Base-by-base conservation (phyloP, 352 stramenopile species). In the Aphanomyces euteiches region DNA sequence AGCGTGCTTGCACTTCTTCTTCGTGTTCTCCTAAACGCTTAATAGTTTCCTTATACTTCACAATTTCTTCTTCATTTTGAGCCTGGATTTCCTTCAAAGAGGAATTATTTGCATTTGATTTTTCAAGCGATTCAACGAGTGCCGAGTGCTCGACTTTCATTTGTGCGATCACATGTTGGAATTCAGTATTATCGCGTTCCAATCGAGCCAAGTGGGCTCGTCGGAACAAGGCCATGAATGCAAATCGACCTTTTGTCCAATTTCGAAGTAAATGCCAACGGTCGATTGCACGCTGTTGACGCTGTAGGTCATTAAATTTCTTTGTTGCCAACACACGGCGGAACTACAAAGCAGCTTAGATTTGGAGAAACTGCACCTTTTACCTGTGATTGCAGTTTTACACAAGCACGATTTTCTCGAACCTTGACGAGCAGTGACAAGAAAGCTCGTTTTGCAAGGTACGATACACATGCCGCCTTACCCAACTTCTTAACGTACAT, bases 401-500 rank as follows among this genome's bases (percentile, higher is more conserved):
- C 43, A 50, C 43, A 50, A n/a, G 43, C 43, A n/a, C 43, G 43
- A 12, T 50, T 12, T n/a, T 50, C 43, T 12, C 43, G 43, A n/a
- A 93, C 84, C 17, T 73, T 81, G 64, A 90, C 78, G 38, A 78
- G 83, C 39, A 93, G 69, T 81, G 80, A 89, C 17, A 93, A 41
- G 73, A 93, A 92, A 4, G 78, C 84, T 66, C 83, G 84, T 72
- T 90, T 90, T 15, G 83, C 84, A 38, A 82, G 61, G 41, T 90
- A 91, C 68, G 91, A 82, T 7, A 79, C 75, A n/a, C 77, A 82
- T 12, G 89, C 79, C 74, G 87, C 90, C 69, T 90, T 90, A 83
- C 85, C 91, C n/a, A 85, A 80, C 72, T 90, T 91, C 54, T 93
- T 84, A 64, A 93, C 53, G 73, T 92, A 93, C 69, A 93, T 88